phyloP scores from a whole-genome alignment of 768 basidiomycete genomes.

The Collybiopsis luxurians region DNA sequence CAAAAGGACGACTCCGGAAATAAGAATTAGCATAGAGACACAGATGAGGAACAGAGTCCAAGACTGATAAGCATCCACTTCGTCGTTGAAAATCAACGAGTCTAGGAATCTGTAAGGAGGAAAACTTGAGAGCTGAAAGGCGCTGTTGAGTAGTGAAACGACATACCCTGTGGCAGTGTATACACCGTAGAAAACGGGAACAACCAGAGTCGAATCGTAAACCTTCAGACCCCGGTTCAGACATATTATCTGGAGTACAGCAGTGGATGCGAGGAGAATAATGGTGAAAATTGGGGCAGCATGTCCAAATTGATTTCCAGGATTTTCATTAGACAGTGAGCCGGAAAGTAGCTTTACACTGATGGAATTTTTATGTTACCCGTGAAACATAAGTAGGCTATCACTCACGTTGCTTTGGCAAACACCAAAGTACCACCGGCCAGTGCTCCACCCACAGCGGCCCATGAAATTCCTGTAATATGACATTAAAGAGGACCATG shows the following conservation, averaged over 20 bases:
- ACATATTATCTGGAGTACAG: conserved; percentile 88
- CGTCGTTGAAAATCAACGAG: conserved; percentile 80
- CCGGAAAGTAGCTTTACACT: conserved; percentile 83
- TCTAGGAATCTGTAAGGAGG: conserved; percentile 48
- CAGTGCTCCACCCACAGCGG: conserved; percentile 66
- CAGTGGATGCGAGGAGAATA: conserved; percentile 64
- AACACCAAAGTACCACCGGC: conserved; percentile 91
- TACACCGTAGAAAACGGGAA: conserved; percentile 93
- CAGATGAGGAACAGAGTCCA: conserved; percentile 92
- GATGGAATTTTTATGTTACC: conserved; percentile 10
- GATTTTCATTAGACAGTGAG: conserved; percentile 73
- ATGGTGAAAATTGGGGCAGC: conserved; percentile 77
- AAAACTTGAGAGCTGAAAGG: conserved; percentile 28
- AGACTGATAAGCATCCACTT: conserved; percentile 79
- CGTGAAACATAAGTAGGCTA: background rate
- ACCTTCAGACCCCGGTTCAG: conserved; percentile 87
- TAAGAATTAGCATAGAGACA: conserved; percentile 80
- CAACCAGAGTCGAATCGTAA: conserved; percentile 88
- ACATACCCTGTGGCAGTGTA: conserved; percentile 80
- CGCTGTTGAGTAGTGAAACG: too few relatives aligned
- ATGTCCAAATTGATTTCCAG: conserved; percentile 86
- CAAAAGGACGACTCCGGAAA: conserved; percentile 89
- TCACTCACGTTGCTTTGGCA: conserved; percentile 60
- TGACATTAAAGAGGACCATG: too few relatives aligned
- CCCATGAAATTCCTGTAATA: too few relatives aligned